Evolutionary conservation across 306 rosid species (phyloP).

Genomic region (Rosa lucieae): DNA sequence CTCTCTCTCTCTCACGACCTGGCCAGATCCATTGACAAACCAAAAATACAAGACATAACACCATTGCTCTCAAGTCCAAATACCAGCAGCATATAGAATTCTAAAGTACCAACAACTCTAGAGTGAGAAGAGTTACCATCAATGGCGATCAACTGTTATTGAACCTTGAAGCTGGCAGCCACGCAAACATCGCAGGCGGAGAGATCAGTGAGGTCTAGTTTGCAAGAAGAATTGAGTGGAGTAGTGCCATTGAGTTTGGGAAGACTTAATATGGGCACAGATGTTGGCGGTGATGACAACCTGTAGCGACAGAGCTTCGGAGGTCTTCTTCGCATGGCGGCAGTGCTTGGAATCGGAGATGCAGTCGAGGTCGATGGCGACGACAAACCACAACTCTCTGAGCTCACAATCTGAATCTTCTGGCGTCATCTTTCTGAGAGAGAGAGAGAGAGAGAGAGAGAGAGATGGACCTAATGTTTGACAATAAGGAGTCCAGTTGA

Average conservation of each 20-base stretch:
- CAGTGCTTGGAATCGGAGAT: no score
- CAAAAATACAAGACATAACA: slow-evolving; percentile 58
- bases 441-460: no score
- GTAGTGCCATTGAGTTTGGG: slow-evolving; percentile 46
- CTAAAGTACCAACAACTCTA: slow-evolving; percentile 51
- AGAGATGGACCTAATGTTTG: no score
- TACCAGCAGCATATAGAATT: slow-evolving; percentile 68
- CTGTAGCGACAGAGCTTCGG: slow-evolving; percentile 11
- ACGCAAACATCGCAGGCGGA: slow-evolving; percentile 61
- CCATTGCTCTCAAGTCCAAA: slow-evolving; percentile 78
- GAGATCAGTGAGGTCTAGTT: slow-evolving; percentile 51
- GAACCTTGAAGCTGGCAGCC: slow-evolving; percentile 46
- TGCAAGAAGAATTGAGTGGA: slow-evolving; percentile 49
- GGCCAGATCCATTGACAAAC: slow-evolving; percentile 32
- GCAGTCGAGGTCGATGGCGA: no score
- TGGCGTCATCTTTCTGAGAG: no score
- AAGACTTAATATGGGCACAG: slow-evolving; percentile 56
- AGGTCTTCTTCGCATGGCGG: no score
- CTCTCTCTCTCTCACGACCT: no score
- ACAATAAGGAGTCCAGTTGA: no score
- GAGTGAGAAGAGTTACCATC: slow-evolving; percentile 70
- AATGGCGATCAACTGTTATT: slow-evolving; percentile 27
- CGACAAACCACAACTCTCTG: no score
- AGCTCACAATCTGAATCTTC: no score
- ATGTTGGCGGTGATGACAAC: slow-evolving; percentile 50